These are phyloP conservation scores for Oxytropis ochrocephala DNA, from an alignment of 306 rosid genomes.

Conservation along the genomic window DNA sequence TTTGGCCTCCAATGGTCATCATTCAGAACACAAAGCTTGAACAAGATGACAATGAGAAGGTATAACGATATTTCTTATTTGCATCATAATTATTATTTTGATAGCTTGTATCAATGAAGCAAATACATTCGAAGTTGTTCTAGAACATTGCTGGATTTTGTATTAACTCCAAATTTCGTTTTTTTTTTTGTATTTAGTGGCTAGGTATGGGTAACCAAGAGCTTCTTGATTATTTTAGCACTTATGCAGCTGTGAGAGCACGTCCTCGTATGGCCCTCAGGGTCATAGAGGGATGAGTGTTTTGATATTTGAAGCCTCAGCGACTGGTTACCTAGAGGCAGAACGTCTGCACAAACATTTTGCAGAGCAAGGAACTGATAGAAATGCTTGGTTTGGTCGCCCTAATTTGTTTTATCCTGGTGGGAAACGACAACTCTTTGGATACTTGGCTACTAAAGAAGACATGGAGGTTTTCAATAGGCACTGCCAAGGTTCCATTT, in stretches of 20 bases:
- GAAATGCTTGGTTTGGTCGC: conserved; percentile 50
- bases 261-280: conserved; percentile 80
- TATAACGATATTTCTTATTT: conserved; percentile 19
- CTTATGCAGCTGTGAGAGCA: conserved; percentile 53
- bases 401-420: conserved; percentile 39
- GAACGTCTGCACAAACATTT: conserved; percentile 78
- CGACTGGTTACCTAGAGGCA: conserved; percentile 73
- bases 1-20: conserved; percentile 90
- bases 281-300: conserved; percentile 91
- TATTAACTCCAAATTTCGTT: conserved; percentile 8
- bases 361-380: conserved; percentile 57
- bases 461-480: conserved; percentile 61
- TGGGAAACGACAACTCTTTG: conserved; percentile 73
- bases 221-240: conserved; percentile 58
- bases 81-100: neutral
- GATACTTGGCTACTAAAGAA: conserved; percentile 66
- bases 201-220: conserved; percentile 79
- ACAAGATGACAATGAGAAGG: conserved; percentile 65
- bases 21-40: conserved; percentile 74
- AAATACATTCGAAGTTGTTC: neutral
- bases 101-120: neutral
- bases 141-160: neutral
- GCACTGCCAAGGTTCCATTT: conserved; percentile 65
- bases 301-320: conserved; percentile 77
- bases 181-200: conserved; percentile 40